A percentile compares a stretch with the other conserved stretches of the same genome.
Evolutionary conservation across 768 basidiomycete genomes (phyloP).

Genomic region (Xerocomus spinulosus): DNA sequence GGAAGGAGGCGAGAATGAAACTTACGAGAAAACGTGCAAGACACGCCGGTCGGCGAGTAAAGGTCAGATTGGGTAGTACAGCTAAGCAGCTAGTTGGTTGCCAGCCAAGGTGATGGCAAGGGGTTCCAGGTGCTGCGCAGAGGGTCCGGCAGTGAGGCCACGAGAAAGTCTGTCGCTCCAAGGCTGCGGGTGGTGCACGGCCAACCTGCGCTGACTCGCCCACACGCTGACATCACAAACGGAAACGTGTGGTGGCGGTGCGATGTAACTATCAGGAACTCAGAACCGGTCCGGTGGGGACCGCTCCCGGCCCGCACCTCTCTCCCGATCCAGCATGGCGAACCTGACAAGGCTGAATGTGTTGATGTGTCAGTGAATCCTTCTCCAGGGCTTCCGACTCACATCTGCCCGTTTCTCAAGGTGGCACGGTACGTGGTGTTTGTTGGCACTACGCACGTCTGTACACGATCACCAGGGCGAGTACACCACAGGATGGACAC

Average conservation of each 20-base stretch:
- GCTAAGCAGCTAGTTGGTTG: constrained; percentile 10
- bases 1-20: constrained; percentile 23
- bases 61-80: constrained; percentile 1
- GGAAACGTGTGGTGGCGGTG: constrained; percentile 25
- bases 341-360: constrained; percentile 55
- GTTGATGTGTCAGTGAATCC: constrained; percentile 63
- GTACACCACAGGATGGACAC: constrained; percentile 94
- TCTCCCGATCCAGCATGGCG: constrained; percentile 39
- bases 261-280: background rate
- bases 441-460: too few species aligned
- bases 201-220: constrained; percentile 2
- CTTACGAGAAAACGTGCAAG: constrained; percentile 32
- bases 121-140: constrained; percentile 11
- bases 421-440: constrained; percentile 39
- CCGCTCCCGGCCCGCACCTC: constrained; percentile 6
- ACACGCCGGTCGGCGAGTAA: constrained; percentile 25
- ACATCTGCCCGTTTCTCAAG: constrained; percentile 28
- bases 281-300: background rate
- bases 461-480: too few species aligned
- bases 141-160: constrained; percentile 1
- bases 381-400: background rate
- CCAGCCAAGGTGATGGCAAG: constrained; percentile 2
- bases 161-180: constrained; percentile 7
- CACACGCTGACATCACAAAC: constrained; percentile 27
- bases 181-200: constrained; percentile 10